Evolutionary conservation across 768 basidiomycete species (phyloP).

Genomic region (Cubamyces lactineus): DNA sequence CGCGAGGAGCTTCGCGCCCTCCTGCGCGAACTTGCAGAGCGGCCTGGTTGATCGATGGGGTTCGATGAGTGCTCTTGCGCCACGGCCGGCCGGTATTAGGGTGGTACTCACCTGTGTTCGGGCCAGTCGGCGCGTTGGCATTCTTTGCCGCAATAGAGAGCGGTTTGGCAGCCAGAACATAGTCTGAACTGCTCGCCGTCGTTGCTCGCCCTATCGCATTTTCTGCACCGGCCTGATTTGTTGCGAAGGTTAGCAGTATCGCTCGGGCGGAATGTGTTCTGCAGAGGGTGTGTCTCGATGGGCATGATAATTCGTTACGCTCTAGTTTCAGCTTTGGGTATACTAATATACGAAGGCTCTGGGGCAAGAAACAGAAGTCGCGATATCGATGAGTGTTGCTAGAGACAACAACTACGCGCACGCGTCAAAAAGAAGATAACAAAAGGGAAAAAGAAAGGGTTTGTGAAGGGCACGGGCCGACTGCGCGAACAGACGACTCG

Average conservation of each 20-base stretch:
- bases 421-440: background rate
- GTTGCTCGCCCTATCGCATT: background rate
- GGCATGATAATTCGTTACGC: no score
- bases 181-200: background rate
- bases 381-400: no score
- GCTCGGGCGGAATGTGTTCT: background rate
- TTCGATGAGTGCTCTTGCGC: background rate
- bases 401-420: no score
- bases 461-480: slow-evolving; percentile 74
- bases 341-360: no score
- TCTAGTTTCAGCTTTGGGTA: no score
- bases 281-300: background rate
- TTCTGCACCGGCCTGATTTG: slow-evolving; percentile 2
- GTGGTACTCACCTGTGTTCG: slow-evolving; percentile 1
- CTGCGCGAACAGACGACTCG: slow-evolving; percentile 81
- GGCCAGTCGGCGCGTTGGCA: slow-evolving; percentile 7
- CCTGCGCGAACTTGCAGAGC: background rate
- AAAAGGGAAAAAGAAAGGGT: slow-evolving; percentile 56
- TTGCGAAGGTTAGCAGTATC: slow-evolving; percentile 3
- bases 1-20: background rate
- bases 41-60: background rate
- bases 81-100: background rate
- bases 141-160: slow-evolving; percentile 1
- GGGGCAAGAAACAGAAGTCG: no score
- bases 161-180: background rate